phyloP scores from a whole-genome alignment of 140 eudicot genomes.

The Erigeron philadelphicus region DNA sequence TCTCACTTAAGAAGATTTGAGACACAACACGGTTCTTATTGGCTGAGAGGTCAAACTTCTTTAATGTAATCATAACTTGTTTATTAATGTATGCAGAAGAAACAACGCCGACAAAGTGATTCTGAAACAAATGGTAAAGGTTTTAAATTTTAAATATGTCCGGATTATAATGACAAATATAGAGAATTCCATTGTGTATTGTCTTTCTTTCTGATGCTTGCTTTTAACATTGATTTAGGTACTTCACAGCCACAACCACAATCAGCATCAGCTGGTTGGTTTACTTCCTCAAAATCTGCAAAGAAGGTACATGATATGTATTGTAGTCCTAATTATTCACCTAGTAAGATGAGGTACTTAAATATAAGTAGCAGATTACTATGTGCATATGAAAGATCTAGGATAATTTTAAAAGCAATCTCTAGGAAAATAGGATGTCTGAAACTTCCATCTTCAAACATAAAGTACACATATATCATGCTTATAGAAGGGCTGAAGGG shows the following conservation, averaged over 20 bases:
- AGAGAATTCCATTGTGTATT: slow-evolving; percentile 1
- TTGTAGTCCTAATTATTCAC: slow-evolving; percentile 2
- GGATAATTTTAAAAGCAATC: background rate
- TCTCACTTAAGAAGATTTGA: slow-evolving; percentile 7
- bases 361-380: slow-evolving; percentile 13
- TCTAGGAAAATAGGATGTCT: background rate
- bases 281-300: slow-evolving; percentile 73
- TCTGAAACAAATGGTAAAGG: slow-evolving; percentile 57
- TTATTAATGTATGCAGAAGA: slow-evolving; percentile 44
- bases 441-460: slow-evolving; percentile 9
- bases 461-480: slow-evolving; percentile 2
- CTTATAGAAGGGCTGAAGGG: slow-evolving; percentile 15
- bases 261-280: slow-evolving; percentile 51
- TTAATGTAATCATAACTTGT: background rate
- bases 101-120: slow-evolving; percentile 39
- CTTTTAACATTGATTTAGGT: slow-evolving; percentile 37
- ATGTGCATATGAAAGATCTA: background rate
- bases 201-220: slow-evolving; percentile 10
- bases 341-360: background rate
- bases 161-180: background rate
- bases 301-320: slow-evolving; percentile 49
- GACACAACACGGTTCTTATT: slow-evolving; percentile 9
- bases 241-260: slow-evolving; percentile 35
- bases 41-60: slow-evolving; percentile 18
- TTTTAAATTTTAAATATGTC: background rate